Evolutionary conservation across 768 basidiomycete genomes (phyloP).

Genomic region (Leccinum boreale): DNA sequence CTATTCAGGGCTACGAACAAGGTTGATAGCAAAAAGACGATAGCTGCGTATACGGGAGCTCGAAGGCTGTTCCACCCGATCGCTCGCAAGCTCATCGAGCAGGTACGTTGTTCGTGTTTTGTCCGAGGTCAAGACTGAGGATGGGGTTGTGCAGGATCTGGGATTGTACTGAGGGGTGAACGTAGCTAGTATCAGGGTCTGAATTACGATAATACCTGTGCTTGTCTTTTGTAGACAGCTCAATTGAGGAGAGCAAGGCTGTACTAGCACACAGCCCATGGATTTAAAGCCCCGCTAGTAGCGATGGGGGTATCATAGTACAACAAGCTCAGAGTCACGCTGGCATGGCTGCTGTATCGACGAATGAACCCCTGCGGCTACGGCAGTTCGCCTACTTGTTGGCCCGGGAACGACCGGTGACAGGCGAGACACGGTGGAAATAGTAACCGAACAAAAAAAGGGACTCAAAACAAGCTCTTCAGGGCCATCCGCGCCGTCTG

Average conservation of each 20-base stretch:
- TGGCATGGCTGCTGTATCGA: neutral
- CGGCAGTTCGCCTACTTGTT: neutral
- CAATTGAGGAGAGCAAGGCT: neutral
- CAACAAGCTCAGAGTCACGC: neutral
- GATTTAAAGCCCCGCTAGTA: neutral
- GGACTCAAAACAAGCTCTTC: conserved; percentile 7
- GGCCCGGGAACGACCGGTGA: neutral
- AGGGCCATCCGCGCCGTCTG: neutral
- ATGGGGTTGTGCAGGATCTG: conserved; percentile 22
- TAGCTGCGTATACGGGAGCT: conserved; percentile 33
- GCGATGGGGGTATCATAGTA: no score
- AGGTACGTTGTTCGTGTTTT: conserved; percentile 30
- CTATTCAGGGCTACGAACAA: conserved; percentile 39
- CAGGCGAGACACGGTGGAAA: neutral
- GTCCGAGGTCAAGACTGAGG: neutral
- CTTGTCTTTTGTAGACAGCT: neutral
- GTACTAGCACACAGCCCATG: neutral
- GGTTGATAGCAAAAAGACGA: conserved; percentile 36
- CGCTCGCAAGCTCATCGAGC: conserved; percentile 46
- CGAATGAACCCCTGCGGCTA: neutral
- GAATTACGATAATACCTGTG: neutral
- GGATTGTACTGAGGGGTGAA: conserved; percentile 1
- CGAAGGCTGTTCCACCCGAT: conserved; percentile 48
- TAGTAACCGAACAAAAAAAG: conserved; percentile 3
- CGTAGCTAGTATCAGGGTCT: neutral